Evolutionary conservation across 176 grass and related monocot species (phyloP), one percentile per base, ranked within the genome.

Genomic region (Tillandsia leiboldiana): DNA sequence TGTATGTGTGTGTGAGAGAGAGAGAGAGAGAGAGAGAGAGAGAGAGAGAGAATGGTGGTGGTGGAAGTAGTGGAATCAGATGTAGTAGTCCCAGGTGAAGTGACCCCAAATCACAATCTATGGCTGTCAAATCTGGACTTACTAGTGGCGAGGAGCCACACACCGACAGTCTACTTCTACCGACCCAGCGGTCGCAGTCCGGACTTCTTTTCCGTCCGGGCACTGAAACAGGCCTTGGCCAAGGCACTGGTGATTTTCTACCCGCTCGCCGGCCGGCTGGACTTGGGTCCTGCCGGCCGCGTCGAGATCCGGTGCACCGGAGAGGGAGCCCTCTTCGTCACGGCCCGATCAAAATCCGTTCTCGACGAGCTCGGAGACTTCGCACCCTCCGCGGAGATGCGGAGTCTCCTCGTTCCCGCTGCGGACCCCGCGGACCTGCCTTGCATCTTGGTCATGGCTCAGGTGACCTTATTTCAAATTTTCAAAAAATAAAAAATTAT

Each of bases 111-210:
- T 12, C 83, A 75, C 65, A 28, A 24, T 26, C 75, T 87, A 3
- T 82, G 78, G 81, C 73, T 96, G 2, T 96, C 87, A 26, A 90
- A 87, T 65, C 78, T 90, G 2, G 91, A 96, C 72, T 81, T 85
- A 17, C 78, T 82, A 17, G 66, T 77, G 29, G 70, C 74, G 53
- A 79, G 76, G 15, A 66, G 68, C 51, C 87, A 87, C 87, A 90
- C 81, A 9, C 73, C 81, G 14, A 80, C 78, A 12, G 70, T 96
- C 65, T 90, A 85, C 80, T 82, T 90, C 75, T 96, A 90, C 87
- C 53, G 68, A 1, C 54, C 74, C 14, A 17, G 0, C 6, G 51
- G 18, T 13, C 51, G 11, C 8, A 63, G 18, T 29, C 1, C 17
- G 0, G 47, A 47, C 10, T 87, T 90, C 84, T 83, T 95, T 69